A percentile compares a stretch with the other conserved stretches of the same genome.
Conservation (phyloP, 129 eudicot genomes). For the Flaveria trinervia region DNA sequence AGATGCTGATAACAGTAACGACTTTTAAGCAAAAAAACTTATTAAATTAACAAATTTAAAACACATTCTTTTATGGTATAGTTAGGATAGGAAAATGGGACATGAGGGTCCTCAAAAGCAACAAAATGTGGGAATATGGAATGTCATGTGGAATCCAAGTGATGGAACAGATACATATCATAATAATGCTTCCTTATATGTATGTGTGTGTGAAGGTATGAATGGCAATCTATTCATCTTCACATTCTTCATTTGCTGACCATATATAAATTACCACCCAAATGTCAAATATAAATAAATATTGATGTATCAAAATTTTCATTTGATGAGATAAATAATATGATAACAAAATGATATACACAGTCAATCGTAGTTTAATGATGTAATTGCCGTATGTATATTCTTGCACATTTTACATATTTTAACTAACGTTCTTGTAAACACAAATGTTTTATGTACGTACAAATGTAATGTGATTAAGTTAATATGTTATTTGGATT, state of each 20-base stretch:
- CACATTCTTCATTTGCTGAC: slow-evolving; percentile 37
- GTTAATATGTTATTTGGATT: no score
- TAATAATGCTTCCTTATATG: background rate
- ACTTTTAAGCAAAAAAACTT: no score
- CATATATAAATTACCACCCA: slow-evolving; percentile 20
- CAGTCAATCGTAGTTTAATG: no score
- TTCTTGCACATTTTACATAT: background rate
- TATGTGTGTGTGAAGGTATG: background rate
- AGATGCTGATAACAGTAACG: background rate
- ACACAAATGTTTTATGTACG: no score
- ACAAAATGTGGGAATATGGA: slow-evolving; percentile 20
- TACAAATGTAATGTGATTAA: no score
- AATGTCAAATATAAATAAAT: background rate
- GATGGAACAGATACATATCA: slow-evolving; percentile 22
- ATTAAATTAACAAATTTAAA: background rate
- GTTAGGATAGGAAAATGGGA: background rate
- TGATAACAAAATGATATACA: no score
- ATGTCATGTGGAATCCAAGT: slow-evolving; percentile 28
- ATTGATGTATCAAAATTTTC: no score
- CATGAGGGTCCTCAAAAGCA: slow-evolving; percentile 3
- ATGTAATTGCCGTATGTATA: background rate
- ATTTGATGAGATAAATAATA: no score
- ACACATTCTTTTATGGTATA: background rate
- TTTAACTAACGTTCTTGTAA: no score
- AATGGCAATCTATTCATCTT: slow-evolving; percentile 49